Evolutionary conservation across 1,284 basidiomycete genomes (phyloP), one percentile per base, ranked within the genome.

Genomic region (Leccinum idahoense): DNA sequence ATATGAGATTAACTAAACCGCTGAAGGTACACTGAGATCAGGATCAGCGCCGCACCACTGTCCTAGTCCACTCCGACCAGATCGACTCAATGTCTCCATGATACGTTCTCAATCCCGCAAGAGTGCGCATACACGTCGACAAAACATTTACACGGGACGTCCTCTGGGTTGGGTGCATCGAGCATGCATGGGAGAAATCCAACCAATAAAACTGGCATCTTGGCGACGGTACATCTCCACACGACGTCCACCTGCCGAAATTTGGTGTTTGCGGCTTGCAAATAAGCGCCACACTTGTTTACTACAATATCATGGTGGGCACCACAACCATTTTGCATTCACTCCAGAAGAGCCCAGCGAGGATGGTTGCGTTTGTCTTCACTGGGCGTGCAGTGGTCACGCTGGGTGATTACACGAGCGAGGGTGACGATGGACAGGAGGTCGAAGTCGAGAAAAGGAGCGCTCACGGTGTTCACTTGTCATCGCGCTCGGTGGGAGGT

Each of bases 261-360:
- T 66, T 82, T 74, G 71, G 59, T 75, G 73, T 61, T 76, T 76
- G 29, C 90, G 75, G 5, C 75, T 72, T 0, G 84, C 81, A 12
- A 89, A 73, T 59, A 90, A 76, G 32, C 78, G 77, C 11, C 89
- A 68, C 0, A 82, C 77, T 55, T 72, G 68, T 41, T 70, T 3
- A 63, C 64, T 23, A 82, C 75, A 12, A 88, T 23, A 85, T 68
- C 29, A 90, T 70, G n/a, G 80, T 74, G 1, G 89, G 86, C 2
- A 86, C 70, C 20, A 82, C 86, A 26, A 91, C 72, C 44, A 85
- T 76, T 68, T 85, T 89, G 88, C 89, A 91, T 2, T 88, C 90
- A 39, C 84, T 84, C 88, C 90, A 92, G 1, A 78, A 80, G 7
- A 87, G 71, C 60, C 88, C 85, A 2, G 84, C 80, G 7, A 92